Conservation (phyloP, 257 asterid genomes). For the Solanum ahanhuiri region DNA sequence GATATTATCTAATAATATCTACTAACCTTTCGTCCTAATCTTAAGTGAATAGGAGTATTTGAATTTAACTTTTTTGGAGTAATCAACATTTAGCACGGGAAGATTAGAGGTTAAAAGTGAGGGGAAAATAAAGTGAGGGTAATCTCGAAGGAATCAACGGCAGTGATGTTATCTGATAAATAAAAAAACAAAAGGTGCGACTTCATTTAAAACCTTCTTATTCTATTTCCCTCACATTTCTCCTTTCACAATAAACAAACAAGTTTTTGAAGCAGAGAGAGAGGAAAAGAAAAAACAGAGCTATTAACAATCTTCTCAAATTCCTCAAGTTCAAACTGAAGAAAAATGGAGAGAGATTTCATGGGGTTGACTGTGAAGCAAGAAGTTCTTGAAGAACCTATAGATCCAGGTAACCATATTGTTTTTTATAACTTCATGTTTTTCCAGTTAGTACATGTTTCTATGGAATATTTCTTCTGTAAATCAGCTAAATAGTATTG, state of each 20-base stretch:
- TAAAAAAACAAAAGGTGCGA: background rate
- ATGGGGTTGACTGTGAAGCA: conserved; percentile 65
- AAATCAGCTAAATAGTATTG: background rate
- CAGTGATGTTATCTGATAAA: background rate
- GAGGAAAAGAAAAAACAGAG: background rate
- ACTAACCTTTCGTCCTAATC: too few species aligned
- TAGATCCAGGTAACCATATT: conserved; percentile 36
- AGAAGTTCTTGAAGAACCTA: conserved; percentile 37
- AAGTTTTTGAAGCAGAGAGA: background rate
- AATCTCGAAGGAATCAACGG: background rate
- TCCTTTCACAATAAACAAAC: background rate
- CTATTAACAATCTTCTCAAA: background rate
- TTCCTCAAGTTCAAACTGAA: background rate
- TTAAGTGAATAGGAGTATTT: too few species aligned
- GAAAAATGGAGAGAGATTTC: conserved; percentile 62
- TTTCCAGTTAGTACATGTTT: background rate
- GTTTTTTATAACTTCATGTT: background rate
- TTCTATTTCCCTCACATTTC: background rate
- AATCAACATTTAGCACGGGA: background rate
- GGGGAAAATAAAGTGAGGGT: background rate
- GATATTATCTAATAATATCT: too few species aligned
- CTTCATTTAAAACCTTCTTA: background rate
- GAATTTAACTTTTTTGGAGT: background rate
- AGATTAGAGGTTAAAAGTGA: background rate
- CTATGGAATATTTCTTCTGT: background rate